Base-by-base conservation (phyloP, 2,329 filamentous ascomycete genomes). In the Paraphoma sp. region DNA sequence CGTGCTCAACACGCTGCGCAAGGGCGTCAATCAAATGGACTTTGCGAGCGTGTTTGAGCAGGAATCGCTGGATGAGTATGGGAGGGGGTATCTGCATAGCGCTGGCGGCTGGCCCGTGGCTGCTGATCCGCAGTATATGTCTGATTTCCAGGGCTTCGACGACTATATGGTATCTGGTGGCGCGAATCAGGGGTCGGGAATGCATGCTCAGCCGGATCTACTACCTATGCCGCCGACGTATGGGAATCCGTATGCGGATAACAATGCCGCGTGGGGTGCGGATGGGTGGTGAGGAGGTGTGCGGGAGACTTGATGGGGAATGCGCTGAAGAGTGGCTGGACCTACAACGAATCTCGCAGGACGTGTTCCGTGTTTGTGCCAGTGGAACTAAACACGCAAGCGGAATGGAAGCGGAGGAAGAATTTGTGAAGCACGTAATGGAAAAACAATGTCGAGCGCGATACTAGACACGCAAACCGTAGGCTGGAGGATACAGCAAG, bases 221-320 rank as follows among this genome's bases (percentile, higher is more conserved):
- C n/a, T 51, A 9, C 48, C 48, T 33, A 31, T 45, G 48, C 48
- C 48, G n/a, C 48, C 38, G 6, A 17, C 44, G 14, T 51, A 51
- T 33, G 48, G 40, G 6, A 10, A 10, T 11, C 44, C 44, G 18
- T 46, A 30, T 31, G 17, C 33, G 3, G 33, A 14, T 14, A 36
- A 10, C 9, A 36, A 10, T 14, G 14, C 9, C 14, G 14, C 33
- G 14, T 36, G 33, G 33, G 14, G 7, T 36, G 23, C 23, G 23
- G 23, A 5, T 23, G 23, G 23, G 23, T 23, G 23, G 23, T 23
- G 23, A 23, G 23, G 23, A 23, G 23, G 23, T 23, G 23, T 23
- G 23, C 23, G 23, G 23, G 23, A 23, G 23, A 23, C 23, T 23
- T 5, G 23, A 23, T 2, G 23, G 23, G 23, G 23, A 23, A 23